Evolutionary conservation across 75 land plant genomes (phyloP).

Genomic region (Azolla pinnata): DNA sequence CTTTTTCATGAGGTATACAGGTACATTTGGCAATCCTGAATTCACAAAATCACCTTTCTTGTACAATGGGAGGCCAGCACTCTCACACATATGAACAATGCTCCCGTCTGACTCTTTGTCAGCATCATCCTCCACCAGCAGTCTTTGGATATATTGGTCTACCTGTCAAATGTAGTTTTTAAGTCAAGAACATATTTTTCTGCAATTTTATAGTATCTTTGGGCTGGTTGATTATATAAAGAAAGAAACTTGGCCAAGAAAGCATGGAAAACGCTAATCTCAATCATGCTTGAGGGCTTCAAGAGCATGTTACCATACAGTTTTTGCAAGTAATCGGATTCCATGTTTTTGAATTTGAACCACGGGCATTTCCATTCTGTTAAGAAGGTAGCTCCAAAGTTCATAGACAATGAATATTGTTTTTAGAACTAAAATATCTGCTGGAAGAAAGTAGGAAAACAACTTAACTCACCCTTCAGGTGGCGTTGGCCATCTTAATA

Average conservation of each 20-base stretch:
- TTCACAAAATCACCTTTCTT: conserved; percentile 52
- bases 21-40: conserved; percentile 47
- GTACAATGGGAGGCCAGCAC: conserved; percentile 43
- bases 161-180: conserved; percentile 35
- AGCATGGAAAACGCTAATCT: background rate
- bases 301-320: conserved; percentile 52
- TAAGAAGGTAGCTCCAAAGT: background rate
- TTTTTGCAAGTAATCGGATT: conserved; percentile 74
- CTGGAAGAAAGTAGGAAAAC: background rate
- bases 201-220: background rate
- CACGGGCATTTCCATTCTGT: conserved; percentile 94
- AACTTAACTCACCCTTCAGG: conserved; percentile 50
- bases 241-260: background rate
- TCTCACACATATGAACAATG: conserved; percentile 26
- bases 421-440: background rate
- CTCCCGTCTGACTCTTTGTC: conserved; percentile 5
- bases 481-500: conserved; percentile 94
- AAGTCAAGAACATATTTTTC: background rate
- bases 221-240: background rate
- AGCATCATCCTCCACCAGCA: conserved; percentile 81
- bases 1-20: conserved; percentile 77
- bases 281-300: no score
- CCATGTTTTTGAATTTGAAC: conserved; percentile 77
- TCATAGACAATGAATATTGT: no score
- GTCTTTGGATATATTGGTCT: conserved; percentile 68